Evolutionary conservation across 306 rosid species (phyloP), one percentile per base, ranked within the genome.

Genomic region (Dicorynia guianensis): DNA sequence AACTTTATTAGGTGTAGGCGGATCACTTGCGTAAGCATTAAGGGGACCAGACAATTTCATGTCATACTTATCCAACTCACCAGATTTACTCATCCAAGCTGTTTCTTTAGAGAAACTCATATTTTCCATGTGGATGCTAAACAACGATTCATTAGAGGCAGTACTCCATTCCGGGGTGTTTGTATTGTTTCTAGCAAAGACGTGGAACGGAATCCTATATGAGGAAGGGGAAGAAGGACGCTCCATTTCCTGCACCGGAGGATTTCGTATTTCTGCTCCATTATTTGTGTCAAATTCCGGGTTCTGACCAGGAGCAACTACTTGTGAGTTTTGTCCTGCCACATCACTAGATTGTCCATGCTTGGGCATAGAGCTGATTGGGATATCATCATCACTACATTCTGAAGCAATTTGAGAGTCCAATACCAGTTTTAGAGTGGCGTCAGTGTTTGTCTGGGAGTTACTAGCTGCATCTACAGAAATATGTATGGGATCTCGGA

Each of bases 91-190:
- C 6, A 56, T 2, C 66, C 55, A 72, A 3, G n/a, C 18, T 12
- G 86, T 72, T 3, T 96, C 99, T 40, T 35, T 86, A 11, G 92
- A 86, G 86, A 96, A 96, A 71, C 99, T 96, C 85, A 76, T 84
- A 35, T 89, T 95, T 19, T 96, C 99, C 91, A 83, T 82, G 66
- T 92, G 89, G 69, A 96, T 96, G 88, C 98, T 96, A 68, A 96
- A 96, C 36, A 92, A 58, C 1, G 98, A 96, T 49, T 92, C 99
- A 60, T 89, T 92, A 0, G 99, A 95, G 35, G 90, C 82, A 8
- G 76, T 46, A 67, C 98, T 96, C 99, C 99, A 96, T 48, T 90
- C 99, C 8, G 85, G 90, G 6, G 85, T 47, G 1, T 85, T 82
- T 12, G 88, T 77, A 10, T 64, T 87, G n/a, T 85, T 80, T 34